These are phyloP conservation scores for Aspergillus sp. DNA, from an alignment of 2,329 filamentous ascomycete species.

Conservation along the genomic window DNA sequence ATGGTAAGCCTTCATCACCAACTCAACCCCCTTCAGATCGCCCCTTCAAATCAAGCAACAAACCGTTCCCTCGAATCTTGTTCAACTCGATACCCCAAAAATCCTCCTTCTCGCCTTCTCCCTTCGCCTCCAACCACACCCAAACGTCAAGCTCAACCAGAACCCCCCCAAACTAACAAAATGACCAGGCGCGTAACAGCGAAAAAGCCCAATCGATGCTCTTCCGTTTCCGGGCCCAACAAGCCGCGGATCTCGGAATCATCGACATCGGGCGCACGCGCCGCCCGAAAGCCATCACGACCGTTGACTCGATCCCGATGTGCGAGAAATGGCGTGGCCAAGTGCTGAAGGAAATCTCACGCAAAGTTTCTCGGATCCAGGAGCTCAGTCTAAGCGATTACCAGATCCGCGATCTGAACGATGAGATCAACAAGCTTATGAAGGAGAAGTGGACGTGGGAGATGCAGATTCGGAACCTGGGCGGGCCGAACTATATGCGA, in stretches of 20 bases:
- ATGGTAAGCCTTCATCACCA: slow-evolving; percentile 31
- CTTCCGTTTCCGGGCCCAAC: slow-evolving; percentile 97
- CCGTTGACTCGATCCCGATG: slow-evolving; percentile 76
- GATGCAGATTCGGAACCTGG: slow-evolving; percentile 88
- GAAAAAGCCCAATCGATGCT: slow-evolving; percentile 99
- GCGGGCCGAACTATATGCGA: slow-evolving; percentile 97
- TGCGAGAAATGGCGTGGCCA: slow-evolving; percentile 99
- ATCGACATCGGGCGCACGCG: slow-evolving; percentile 88
- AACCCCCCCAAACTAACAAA: slow-evolving; percentile 20
- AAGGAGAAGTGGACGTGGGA: slow-evolving; percentile 99
- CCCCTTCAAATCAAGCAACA: not conserved
- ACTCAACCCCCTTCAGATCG: not conserved
- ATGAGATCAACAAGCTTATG: slow-evolving; percentile 99
- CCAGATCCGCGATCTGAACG: slow-evolving; percentile 96
- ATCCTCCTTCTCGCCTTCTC: not conserved
- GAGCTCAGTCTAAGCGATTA: slow-evolving; percentile 89
- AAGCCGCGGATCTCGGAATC: slow-evolving; percentile 93
- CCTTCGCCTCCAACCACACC: not conserved
- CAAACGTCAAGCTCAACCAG: not conserved
- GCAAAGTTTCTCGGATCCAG: slow-evolving; percentile 95
- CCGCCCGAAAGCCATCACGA: slow-evolving; percentile 86
- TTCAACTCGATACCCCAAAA: not conserved
- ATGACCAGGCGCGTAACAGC: slow-evolving; percentile 79
- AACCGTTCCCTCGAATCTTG: not conserved
- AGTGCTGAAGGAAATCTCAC: slow-evolving; percentile 93